phyloP scores from a whole-genome alignment of 2,329 filamentous ascomycete species.

The Bipolaris bicolor region DNA sequence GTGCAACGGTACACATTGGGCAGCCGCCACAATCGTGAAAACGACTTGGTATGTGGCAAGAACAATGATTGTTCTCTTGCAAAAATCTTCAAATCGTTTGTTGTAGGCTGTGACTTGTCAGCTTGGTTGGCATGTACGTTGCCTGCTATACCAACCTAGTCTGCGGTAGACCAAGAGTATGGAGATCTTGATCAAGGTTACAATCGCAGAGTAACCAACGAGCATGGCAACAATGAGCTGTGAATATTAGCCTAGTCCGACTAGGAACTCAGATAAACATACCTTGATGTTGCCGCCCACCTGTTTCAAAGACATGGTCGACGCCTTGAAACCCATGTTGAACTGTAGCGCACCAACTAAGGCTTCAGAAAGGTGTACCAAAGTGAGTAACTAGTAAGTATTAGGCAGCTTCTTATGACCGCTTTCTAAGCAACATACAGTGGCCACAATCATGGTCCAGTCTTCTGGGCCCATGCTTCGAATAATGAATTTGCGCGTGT shows the following conservation, averaged over 20 bases:
- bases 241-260: not conserved
- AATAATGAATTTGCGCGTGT: constrained; percentile 28
- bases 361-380: constrained; percentile 36
- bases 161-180: constrained; percentile 46
- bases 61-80: constrained; percentile 35
- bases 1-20: constrained; percentile 43
- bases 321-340: constrained; percentile 32
- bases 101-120: constrained; percentile 27
- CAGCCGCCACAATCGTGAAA: constrained; percentile 32
- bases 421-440: constrained; percentile 25
- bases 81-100: constrained; percentile 27
- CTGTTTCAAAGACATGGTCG: constrained; percentile 21
- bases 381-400: constrained; percentile 24
- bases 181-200: constrained; percentile 42
- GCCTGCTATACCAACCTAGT: constrained; percentile 33
- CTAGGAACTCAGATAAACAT: not conserved
- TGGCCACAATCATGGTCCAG: constrained; percentile 33
- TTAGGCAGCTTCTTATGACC: constrained; percentile 1
- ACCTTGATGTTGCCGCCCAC: constrained; percentile 30
- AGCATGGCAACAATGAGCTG: constrained; percentile 35
- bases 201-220: constrained; percentile 39
- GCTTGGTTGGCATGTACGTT: not conserved
- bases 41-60: constrained; percentile 32
- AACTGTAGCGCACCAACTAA: constrained; percentile 28
- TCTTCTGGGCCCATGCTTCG: constrained; percentile 40